A percentile compares a stretch with the other conserved stretches of the same genome.
Conservation (phyloP, 331 rosid genomes). For the Quercus tomentella region DNA sequence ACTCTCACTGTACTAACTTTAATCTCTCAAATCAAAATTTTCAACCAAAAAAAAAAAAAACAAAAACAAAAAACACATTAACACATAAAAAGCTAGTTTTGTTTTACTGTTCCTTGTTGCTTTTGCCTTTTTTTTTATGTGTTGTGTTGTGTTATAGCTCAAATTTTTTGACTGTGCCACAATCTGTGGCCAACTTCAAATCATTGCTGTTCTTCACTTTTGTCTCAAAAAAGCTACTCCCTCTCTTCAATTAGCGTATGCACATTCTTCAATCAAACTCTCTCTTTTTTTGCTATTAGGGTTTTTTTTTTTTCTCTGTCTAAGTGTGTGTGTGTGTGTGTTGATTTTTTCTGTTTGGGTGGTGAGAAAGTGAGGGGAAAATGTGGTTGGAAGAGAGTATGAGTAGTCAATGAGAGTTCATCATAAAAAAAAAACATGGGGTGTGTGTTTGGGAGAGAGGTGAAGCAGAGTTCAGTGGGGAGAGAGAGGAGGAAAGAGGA, state of each 20-base stretch:
- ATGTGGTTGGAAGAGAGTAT: conserved; percentile 31
- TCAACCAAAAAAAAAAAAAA: too few species aligned
- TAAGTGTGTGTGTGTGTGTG: conserved; percentile 6
- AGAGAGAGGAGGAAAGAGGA: conserved; percentile 18
- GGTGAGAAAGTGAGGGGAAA: conserved; percentile 35
- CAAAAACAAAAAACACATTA: background rate
- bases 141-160: conserved; percentile 16
- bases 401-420: conserved; percentile 48
- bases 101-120: conserved; percentile 19
- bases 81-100: conserved; percentile 18
- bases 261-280: conserved; percentile 32
- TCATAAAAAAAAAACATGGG: conserved; percentile 45
- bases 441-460: conserved; percentile 72
- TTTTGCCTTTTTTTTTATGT: conserved; percentile 16
- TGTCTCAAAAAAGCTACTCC: conserved; percentile 68
- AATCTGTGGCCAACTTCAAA: conserved; percentile 71
- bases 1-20: conserved; percentile 24
- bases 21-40: conserved; percentile 23
- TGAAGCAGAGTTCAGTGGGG: conserved; percentile 22
- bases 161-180: conserved; percentile 56
- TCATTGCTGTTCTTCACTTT: conserved; percentile 72
- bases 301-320: conserved; percentile 15
- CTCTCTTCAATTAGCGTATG: conserved; percentile 45
- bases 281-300: conserved; percentile 37
- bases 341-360: conserved; percentile 17